Evolutionary conservation across 306 rosid species (phyloP).

Genomic region (Fragaria iinumae): DNA sequence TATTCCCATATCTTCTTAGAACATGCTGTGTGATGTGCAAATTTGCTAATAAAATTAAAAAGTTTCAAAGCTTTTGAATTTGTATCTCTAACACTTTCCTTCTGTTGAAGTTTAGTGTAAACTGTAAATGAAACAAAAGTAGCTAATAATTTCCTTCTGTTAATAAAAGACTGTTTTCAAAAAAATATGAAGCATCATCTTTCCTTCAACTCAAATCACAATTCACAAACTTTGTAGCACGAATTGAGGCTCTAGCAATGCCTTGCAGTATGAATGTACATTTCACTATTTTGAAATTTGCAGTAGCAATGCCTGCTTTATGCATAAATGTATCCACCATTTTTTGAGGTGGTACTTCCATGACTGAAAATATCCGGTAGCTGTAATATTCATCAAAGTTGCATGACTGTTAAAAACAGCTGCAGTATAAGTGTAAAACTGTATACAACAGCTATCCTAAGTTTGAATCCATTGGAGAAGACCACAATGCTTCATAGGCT

Average conservation of each 20-base stretch:
- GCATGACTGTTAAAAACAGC: background rate
- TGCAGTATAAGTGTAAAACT: background rate
- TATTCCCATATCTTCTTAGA: background rate
- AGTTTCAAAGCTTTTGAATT: background rate
- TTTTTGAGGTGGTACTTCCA: background rate
- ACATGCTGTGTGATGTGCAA: background rate
- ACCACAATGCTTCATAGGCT: slow-evolving; percentile 44
- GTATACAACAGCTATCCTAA: background rate
- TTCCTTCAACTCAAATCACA: background rate
- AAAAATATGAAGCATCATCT: background rate
- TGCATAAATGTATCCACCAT: background rate
- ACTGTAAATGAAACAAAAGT: background rate
- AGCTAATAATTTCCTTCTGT: background rate
- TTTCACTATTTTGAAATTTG: background rate
- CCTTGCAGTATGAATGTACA: background rate
- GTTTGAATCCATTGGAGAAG: background rate
- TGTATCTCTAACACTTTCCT: background rate
- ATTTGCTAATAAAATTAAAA: background rate
- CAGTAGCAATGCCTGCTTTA: background rate
- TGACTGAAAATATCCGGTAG: background rate
- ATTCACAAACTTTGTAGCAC: background rate
- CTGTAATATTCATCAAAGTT: background rate
- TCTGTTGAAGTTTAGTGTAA: background rate
- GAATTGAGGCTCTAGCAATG: background rate
- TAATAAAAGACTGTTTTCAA: background rate